A percentile compares a stretch with the other conserved stretches of the same genome.
These are phyloP conservation scores for Mycena citricolor DNA, from an alignment of 1,284 basidiomycete species.

Conservation along the genomic window DNA sequence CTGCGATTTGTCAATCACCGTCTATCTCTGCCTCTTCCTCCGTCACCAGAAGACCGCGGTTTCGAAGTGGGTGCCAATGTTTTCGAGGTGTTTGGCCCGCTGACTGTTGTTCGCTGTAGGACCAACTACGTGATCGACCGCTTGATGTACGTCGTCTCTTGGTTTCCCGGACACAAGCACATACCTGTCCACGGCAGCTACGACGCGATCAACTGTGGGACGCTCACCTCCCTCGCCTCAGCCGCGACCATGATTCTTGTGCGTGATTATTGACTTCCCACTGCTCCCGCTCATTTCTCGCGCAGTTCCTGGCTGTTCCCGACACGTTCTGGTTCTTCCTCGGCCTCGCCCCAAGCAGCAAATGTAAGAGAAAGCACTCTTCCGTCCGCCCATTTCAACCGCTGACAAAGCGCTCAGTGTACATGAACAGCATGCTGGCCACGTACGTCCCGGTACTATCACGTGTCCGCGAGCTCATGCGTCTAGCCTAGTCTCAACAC, in stretches of 20 bases:
- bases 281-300: neutral
- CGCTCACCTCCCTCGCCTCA: slow-evolving; percentile 24
- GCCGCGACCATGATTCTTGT: slow-evolving; percentile 25
- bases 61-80: slow-evolving; percentile 13
- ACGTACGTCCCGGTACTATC: slow-evolving; percentile 14
- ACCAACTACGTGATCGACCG: slow-evolving; percentile 23
- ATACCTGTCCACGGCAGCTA: slow-evolving; percentile 1
- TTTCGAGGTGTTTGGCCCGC: too few species aligned
- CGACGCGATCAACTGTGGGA: slow-evolving; percentile 27
- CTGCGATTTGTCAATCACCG: slow-evolving; percentile 24
- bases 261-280: slow-evolving; percentile 1
- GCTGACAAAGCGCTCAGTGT: slow-evolving; percentile 14
- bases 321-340: slow-evolving; percentile 27
- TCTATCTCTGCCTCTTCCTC: slow-evolving; percentile 15
- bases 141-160: slow-evolving; percentile 25
- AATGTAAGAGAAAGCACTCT: slow-evolving; percentile 21
- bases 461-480: too few species aligned
- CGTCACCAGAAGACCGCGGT: slow-evolving; percentile 16
- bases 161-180: too few species aligned
- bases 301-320: slow-evolving; percentile 23
- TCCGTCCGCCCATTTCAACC: neutral
- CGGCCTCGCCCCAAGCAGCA: slow-evolving; percentile 24
- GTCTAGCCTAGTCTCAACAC: slow-evolving; percentile 19
- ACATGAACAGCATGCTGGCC: slow-evolving; percentile 28
- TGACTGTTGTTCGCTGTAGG: slow-evolving; percentile 2